A percentile compares a stretch with the other conserved stretches of the same genome.
Conservation (phyloP, 129 eudicot genomes). For the Chrysanthemum lavandulifolium region DNA sequence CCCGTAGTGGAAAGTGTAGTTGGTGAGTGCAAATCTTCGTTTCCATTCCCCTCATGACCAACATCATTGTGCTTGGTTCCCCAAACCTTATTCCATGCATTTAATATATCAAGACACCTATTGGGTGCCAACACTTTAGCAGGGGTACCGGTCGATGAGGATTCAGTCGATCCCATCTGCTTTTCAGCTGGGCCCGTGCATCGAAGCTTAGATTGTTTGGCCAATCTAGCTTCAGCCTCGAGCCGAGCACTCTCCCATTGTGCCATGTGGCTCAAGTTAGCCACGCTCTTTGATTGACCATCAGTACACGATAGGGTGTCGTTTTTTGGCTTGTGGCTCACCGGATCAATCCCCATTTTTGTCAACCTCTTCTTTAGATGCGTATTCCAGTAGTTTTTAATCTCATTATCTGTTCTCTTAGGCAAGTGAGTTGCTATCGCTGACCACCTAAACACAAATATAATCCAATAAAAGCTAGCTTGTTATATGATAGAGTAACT, state of each 20-base stretch:
- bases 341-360: slow-evolving; percentile 86
- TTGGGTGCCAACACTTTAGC: slow-evolving; percentile 32
- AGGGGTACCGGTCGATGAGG: slow-evolving; percentile 6
- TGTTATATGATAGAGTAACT: background rate
- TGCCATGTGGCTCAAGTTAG: slow-evolving; percentile 96
- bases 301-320: slow-evolving; percentile 49
- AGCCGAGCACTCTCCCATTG: slow-evolving; percentile 99
- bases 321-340: slow-evolving; percentile 75
- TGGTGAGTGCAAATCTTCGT: slow-evolving; percentile 64
- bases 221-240: slow-evolving; percentile 95
- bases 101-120: slow-evolving; percentile 57
- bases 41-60: slow-evolving; percentile 18
- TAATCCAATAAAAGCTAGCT: background rate
- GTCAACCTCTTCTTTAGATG: slow-evolving; percentile 65
- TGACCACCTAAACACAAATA: slow-evolving; percentile 63
- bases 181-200: slow-evolving; percentile 22
- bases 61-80: slow-evolving; percentile 25
- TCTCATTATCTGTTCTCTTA: slow-evolving; percentile 73
- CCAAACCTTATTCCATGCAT: slow-evolving; percentile 69
- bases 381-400: slow-evolving; percentile 86
- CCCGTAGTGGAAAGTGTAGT: slow-evolving; percentile 59
- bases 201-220: slow-evolving; percentile 66
- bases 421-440: slow-evolving; percentile 81
- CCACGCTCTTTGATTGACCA: slow-evolving; percentile 63
- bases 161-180: slow-evolving; percentile 12